Conservation (phyloP, 768 basidiomycete species). For the Rubroboletus pulcherrimus region DNA sequence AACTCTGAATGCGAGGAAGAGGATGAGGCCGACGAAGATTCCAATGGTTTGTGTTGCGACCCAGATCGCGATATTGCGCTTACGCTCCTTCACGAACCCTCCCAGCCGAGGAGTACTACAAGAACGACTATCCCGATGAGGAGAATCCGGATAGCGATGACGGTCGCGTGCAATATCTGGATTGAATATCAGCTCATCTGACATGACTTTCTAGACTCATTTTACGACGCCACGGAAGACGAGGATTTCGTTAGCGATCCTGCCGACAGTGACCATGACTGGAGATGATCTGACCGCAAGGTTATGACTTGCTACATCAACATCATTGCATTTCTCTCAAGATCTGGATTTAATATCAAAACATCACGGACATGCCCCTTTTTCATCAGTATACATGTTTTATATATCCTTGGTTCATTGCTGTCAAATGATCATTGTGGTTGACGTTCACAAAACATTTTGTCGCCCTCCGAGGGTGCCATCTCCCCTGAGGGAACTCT, state of each 20-base stretch:
- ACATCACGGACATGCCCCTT: constrained; percentile 16
- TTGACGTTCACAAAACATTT: not conserved
- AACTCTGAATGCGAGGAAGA: constrained; percentile 63
- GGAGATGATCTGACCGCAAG: constrained; percentile 26
- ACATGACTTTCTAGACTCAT: constrained; percentile 44
- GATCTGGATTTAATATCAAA: constrained; percentile 18
- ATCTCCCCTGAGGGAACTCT: not conserved
- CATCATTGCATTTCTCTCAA: constrained; percentile 19
- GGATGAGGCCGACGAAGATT: constrained; percentile 81
- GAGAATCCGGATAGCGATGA: constrained; percentile 43
- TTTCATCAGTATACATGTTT: constrained; percentile 15
- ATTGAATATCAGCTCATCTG: not conserved
- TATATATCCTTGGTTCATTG: constrained; percentile 3
- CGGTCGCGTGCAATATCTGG: constrained; percentile 31
- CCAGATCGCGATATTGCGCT: not conserved
- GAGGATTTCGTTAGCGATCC: constrained; percentile 38
- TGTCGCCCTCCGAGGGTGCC: not conserved
- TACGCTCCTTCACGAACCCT: not conserved
- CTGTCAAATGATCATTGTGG: not conserved
- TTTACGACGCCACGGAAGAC: constrained; percentile 51
- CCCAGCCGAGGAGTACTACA: constrained; percentile 78
- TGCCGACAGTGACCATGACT: constrained; percentile 30
- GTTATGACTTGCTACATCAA: constrained; percentile 6
- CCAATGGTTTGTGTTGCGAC: constrained; percentile 53
- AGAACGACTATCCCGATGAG: constrained; percentile 82